Evolutionary conservation across 2,329 filamentous ascomycete species (phyloP), one percentile per base, ranked within the genome.

Genomic region (Aspergillus amoenus): DNA sequence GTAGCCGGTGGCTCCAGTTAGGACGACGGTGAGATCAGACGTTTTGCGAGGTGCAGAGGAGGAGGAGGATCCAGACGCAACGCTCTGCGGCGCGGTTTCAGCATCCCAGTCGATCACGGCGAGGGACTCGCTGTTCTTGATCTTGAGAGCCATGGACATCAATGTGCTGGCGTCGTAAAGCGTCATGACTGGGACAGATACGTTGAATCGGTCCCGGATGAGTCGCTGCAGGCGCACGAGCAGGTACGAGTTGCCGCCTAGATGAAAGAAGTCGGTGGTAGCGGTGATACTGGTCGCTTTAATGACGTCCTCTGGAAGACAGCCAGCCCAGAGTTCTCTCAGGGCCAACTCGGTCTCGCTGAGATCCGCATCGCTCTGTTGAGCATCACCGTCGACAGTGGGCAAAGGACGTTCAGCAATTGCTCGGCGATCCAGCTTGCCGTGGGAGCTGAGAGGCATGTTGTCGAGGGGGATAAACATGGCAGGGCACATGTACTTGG

Each of bases 401-500:
- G 40, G 40, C 17, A 42, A 17, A 3, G 68, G 66, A 1, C 73
- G 52, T 2, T 67, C 58, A 1, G 75, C 43, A 4, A 27, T 45
- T 2, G 51, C 55, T 18, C 27, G 40, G 15, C 68, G 62, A 51
- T 73, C 67, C 1, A 69, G 43, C 60, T 74, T 75, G 9, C 55
- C 63, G 50, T 66, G 62, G 18, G 51, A 52, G 17, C 22, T 72
- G 2, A 68, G 17, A 1, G 71, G 71, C 27, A 74, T 22, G 4
- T 43, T 34, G 7, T 66, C 57, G 1, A 71, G 12, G 2, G 64
- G 32, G n/a, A 70, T 49, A 2, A 67, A 55, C 12, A 61, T 44
- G 15, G 64, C 61, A 7, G 74, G 72, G n/a, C 59, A 34, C 75
- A 76, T 76, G 57, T 73, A 74, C 42, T 55, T 60, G 3, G 73